Percentiles rank a stretch among this genome's conserved stretches.
phyloP scores from a whole-genome alignment of 1,284 basidiomycete genomes.

The Moesziomyces globuligerus region DNA sequence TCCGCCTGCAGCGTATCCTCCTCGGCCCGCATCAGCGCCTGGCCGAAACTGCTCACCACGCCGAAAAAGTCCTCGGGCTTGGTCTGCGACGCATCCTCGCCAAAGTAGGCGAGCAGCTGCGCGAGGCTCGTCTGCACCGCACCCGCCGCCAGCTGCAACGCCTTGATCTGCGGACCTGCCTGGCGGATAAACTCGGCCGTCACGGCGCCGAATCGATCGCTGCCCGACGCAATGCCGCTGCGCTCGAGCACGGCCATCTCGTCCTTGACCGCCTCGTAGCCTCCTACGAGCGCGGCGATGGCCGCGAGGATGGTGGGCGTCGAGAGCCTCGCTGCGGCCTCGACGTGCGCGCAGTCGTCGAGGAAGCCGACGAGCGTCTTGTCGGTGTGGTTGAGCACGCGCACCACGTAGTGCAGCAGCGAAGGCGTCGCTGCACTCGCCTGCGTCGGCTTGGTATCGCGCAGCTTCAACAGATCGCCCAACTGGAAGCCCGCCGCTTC shows the following conservation, averaged over 20 bases:
- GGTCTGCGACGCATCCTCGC: conserved; percentile 49
- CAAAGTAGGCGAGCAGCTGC: conserved; percentile 49
- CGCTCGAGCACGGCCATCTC: conserved; percentile 39
- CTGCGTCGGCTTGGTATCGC: conserved; percentile 82
- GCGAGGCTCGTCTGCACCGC: conserved; percentile 33
- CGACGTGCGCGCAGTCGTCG: conserved; percentile 82
- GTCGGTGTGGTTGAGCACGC: conserved; percentile 77
- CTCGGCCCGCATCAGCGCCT: conserved; percentile 60
- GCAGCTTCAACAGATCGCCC: conserved; percentile 82
- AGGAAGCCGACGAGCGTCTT: conserved; percentile 78
- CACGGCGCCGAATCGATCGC: conserved; percentile 45
- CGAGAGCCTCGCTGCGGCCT: conserved; percentile 73
- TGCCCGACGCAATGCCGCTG: conserved; percentile 37
- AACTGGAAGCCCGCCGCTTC: conserved; percentile 84
- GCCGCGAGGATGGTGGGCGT: conserved; percentile 40
- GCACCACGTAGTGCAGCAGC: conserved; percentile 84
- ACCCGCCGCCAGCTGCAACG: conserved; percentile 32
- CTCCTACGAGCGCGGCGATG: conserved; percentile 37
- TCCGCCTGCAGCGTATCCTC: conserved; percentile 60
- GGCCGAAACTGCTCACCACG: conserved; percentile 53
- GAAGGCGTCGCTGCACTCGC: conserved; percentile 79
- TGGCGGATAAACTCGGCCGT: conserved; percentile 35
- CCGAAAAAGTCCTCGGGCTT: conserved; percentile 62
- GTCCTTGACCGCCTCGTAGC: conserved; percentile 36
- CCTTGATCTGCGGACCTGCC: conserved; percentile 42